These are phyloP conservation scores for Tillandsia leiboldiana DNA, from an alignment of 176 grass and related monocot species.

Conservation along the genomic window DNA sequence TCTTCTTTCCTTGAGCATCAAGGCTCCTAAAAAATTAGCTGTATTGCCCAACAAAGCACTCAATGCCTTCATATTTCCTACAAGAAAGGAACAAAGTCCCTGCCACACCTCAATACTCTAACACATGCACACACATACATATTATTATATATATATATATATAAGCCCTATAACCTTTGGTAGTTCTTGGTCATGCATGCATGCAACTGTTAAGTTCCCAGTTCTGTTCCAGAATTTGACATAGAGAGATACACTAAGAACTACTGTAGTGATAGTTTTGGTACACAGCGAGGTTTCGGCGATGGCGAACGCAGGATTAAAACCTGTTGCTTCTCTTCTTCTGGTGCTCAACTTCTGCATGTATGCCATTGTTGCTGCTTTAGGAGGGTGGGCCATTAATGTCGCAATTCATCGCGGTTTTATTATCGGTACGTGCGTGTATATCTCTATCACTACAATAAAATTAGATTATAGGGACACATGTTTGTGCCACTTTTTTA, in stretches of 20 bases:
- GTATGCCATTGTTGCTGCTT: slow-evolving; percentile 68
- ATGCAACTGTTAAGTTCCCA: not conserved
- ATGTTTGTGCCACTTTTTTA: too few relatives aligned
- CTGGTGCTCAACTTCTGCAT: slow-evolving; percentile 88
- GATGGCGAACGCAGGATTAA: slow-evolving; percentile 51
- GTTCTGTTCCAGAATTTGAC: slow-evolving; percentile 2
- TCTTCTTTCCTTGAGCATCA: slow-evolving; percentile 62
- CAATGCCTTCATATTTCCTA: slow-evolving; percentile 11
- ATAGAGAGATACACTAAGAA: slow-evolving; percentile 4
- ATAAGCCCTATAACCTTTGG: slow-evolving; percentile 15
- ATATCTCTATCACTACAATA: not conserved
- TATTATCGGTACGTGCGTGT: slow-evolving; percentile 22
- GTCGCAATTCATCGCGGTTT: slow-evolving; percentile 70
- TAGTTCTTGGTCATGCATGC: not conserved
- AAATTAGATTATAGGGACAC: too few relatives aligned
- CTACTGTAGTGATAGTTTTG: not conserved
- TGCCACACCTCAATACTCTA: not conserved
- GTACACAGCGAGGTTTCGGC: not conserved
- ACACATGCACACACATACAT: not conserved
- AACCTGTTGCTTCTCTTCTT: slow-evolving; percentile 47
- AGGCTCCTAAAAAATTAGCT: slow-evolving; percentile 27
- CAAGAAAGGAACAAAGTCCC: slow-evolving; percentile 70
- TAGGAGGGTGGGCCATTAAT: slow-evolving; percentile 92
- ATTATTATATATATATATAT: slow-evolving; percentile 7
- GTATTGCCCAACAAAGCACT: slow-evolving; percentile 7